Conservation (phyloP, 805 yeast genomes). For the Schizosaccharomyces japonicus region DNA sequence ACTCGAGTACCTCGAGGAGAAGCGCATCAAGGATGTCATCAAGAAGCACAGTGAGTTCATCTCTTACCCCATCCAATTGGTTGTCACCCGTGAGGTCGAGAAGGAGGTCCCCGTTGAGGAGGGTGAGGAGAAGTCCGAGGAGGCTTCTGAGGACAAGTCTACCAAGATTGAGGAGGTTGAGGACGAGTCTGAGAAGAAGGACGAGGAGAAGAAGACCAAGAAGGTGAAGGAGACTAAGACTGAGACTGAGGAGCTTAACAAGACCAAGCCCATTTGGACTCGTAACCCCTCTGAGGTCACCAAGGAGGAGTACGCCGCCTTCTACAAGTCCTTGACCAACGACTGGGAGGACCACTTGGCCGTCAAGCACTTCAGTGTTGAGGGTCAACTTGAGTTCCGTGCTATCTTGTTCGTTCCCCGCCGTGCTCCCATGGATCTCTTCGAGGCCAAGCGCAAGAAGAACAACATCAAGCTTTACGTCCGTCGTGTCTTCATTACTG, state of each 20-base stretch:
- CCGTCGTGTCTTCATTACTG: conserved; percentile 97
- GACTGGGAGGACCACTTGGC: conserved; percentile 99
- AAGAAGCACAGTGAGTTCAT: conserved; percentile 99
- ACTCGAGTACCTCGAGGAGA: conserved; percentile 95
- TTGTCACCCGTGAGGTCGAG: conserved; percentile 96
- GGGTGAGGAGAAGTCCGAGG: conserved; percentile 28
- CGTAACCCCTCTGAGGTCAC: conserved; percentile 94
- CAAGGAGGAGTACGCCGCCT: conserved; percentile 95
- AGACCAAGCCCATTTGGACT: conserved; percentile 98
- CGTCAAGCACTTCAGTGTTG: conserved; percentile 97
- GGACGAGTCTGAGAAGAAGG: conserved; percentile 45
- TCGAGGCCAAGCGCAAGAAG: conserved; percentile 97
- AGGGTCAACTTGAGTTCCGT: conserved; percentile 98
- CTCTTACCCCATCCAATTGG: conserved; percentile 93
- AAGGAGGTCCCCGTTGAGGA: conserved; percentile 83
- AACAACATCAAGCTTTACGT: conserved; percentile 95
- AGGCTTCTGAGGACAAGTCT: conserved; percentile 45
- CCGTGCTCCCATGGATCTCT: conserved; percentile 97
- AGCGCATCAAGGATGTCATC: conserved; percentile 96
- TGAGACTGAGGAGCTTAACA: conserved; percentile 94
- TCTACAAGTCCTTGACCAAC: conserved; percentile 96
- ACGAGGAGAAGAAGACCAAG: conserved; percentile 57
- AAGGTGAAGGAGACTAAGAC: conserved; percentile 79
- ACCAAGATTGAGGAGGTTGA: conserved; percentile 54
- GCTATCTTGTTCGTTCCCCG: conserved; percentile 93